These are phyloP conservation scores for Knufia petricola DNA, from an alignment of 2,329 filamentous ascomycete species.

Conservation along the genomic window DNA sequence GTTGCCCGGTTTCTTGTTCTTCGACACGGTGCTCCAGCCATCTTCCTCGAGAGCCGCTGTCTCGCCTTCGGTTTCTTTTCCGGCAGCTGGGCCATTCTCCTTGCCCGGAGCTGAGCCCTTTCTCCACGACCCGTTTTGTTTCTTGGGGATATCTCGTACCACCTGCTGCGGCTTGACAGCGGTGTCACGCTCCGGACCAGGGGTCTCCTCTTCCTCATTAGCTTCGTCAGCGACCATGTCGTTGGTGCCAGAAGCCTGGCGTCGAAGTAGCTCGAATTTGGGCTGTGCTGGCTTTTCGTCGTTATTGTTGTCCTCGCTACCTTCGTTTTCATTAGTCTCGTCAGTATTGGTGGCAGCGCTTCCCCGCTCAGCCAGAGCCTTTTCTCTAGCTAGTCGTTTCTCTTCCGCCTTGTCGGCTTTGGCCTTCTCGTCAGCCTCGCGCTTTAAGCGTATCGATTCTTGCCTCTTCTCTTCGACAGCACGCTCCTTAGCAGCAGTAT, in stretches of 20 bases:
- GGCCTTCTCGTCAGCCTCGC: slow-evolving; percentile 75
- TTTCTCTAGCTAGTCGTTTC: slow-evolving; percentile 55
- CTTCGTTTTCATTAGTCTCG: slow-evolving; percentile 12
- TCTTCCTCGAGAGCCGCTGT: slow-evolving; percentile 33
- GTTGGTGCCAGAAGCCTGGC: slow-evolving; percentile 39
- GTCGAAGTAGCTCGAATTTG: slow-evolving; percentile 47
- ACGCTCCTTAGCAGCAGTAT: slow-evolving; percentile 79
- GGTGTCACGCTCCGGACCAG: slow-evolving; percentile 34
- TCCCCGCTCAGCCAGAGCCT: slow-evolving; percentile 46
- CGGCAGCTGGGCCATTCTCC: slow-evolving; percentile 15
- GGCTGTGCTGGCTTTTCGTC: slow-evolving; percentile 27
- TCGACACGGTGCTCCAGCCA: slow-evolving; percentile 40
- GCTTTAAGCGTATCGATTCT: slow-evolving; percentile 66
- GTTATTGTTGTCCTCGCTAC: slow-evolving; percentile 20
- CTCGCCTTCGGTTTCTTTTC: slow-evolving; percentile 22
- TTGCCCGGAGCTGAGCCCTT: slow-evolving; percentile 15
- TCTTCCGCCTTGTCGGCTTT: slow-evolving; percentile 63
- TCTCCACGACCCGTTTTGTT: slow-evolving; percentile 36
- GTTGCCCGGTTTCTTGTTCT: slow-evolving; percentile 32
- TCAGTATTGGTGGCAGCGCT: slow-evolving; percentile 28
- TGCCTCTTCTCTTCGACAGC: slow-evolving; percentile 83
- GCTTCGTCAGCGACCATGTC: slow-evolving; percentile 43
- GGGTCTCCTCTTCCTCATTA: slow-evolving; percentile 35
- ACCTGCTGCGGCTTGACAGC: slow-evolving; percentile 48
- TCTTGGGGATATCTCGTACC: slow-evolving; percentile 35